Base-by-base conservation (phyloP, 2,329 filamentous ascomycete species). In the Colletotrichum higginsianum region DNA sequence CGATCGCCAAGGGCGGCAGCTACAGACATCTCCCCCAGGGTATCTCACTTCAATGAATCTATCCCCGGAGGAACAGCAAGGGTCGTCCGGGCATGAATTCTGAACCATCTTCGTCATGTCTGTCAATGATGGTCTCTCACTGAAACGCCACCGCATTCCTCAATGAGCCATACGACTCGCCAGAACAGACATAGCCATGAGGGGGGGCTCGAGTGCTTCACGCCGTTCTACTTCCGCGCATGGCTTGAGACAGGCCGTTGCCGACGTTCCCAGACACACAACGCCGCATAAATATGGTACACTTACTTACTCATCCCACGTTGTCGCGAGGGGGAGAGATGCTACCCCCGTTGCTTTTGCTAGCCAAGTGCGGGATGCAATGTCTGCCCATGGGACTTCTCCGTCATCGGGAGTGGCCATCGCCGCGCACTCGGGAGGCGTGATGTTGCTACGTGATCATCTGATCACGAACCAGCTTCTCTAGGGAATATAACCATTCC, bases 61-160 rank as follows among this genome's bases (percentile, higher is more conserved):
- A 15, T 35, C 7, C 18, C 4, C 30, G 11, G 30, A 21, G 30
- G 30, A 13, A 12, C 52, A 4, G 30, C 30, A n/a, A 13, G 18
- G 2, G 5, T n/a, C 15, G 30, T 15, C 52, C 18, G n/a, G 15
- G 8, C 4, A 40, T n/a, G 40, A 38, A 3, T 7, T 21, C 52
- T 21, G 30, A 35, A 21, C 30, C 52, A 55, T 18, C 26, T n/a
- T 13, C 11, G 44, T 47, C 44, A n/a, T 16, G 15, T 4, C n/a
- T 16, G 16, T 18, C 44, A 1, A 1, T 18, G 18, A 11, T 13
- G 35, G 18, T 21, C 52, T 56, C 30, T 56, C 18, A 2, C 18
- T 11, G 30, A 56, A 56, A 56, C 52, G 30, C 15, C 52, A 56
- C 38, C 30, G 13, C 30, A 56, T 56, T 56, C 30, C 30, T 56